A percentile compares a stretch with the other conserved stretches of the same genome.
These are phyloP conservation scores for Teratosphaeria viscida DNA, from an alignment of 2,329 filamentous ascomycete genomes.

Conservation along the genomic window DNA sequence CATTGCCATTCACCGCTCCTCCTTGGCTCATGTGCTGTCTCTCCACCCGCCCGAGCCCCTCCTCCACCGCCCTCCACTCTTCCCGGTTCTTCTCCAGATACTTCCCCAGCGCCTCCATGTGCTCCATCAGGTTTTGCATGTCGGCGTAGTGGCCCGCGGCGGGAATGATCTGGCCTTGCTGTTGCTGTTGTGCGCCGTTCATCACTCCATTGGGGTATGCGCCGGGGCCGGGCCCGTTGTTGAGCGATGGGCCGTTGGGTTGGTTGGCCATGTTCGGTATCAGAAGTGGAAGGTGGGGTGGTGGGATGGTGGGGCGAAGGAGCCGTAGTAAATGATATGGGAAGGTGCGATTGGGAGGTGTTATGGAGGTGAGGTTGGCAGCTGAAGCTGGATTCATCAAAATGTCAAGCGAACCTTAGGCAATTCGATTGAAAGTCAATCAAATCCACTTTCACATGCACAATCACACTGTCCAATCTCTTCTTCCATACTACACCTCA, in stretches of 20 bases:
- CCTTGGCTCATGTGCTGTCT: slow-evolving; percentile 8
- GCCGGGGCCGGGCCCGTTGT: neutral
- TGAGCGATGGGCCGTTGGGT: neutral
- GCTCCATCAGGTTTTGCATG: slow-evolving; percentile 28
- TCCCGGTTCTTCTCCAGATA: slow-evolving; percentile 27
- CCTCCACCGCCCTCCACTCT: slow-evolving; percentile 23
- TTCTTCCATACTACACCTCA: neutral
- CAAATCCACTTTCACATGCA: neutral
- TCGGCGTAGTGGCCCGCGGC: slow-evolving; percentile 28
- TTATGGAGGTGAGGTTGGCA: neutral
- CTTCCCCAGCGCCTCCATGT: slow-evolving; percentile 25
- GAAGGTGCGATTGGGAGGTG: neutral
- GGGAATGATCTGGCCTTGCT: slow-evolving; percentile 18
- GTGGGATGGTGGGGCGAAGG: neutral
- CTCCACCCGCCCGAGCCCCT: slow-evolving; percentile 22
- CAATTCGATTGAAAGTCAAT: neutral
- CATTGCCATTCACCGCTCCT: neutral
- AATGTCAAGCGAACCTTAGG: neutral
- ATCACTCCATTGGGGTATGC: neutral
- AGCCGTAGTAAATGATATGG: neutral
- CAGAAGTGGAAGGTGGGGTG: neutral
- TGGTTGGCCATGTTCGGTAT: neutral
- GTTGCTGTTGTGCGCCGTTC: neutral
- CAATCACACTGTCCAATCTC: neutral
- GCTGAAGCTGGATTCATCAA: neutral